These are phyloP conservation scores for Bathelium albidoporum DNA, from an alignment of 495 filamentous ascomycete genomes.

Conservation along the genomic window DNA sequence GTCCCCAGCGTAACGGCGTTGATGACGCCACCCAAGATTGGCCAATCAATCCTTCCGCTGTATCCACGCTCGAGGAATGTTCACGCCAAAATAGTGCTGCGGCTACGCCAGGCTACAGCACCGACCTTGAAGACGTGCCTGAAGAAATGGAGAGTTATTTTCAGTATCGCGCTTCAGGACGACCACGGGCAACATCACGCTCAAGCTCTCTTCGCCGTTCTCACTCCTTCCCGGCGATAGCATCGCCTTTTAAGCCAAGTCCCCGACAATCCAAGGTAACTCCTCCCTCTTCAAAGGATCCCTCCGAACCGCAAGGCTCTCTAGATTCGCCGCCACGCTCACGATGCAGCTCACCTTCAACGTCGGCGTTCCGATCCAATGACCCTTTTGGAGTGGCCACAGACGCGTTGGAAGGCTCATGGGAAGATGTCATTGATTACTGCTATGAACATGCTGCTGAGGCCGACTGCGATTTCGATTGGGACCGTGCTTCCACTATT, in stretches of 20 bases:
- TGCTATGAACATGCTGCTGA: conserved; percentile 88
- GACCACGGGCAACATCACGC: not conserved
- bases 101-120: conserved; percentile 30
- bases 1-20: not conserved
- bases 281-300: not conserved
- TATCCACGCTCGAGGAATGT: conserved; percentile 40
- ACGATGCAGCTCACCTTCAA: conserved; percentile 10
- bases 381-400: conserved; percentile 12
- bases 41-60: conserved; percentile 28
- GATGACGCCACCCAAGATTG: conserved; percentile 20
- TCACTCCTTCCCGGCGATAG: conserved; percentile 7
- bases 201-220: conserved; percentile 10
- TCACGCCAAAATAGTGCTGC: conserved; percentile 30
- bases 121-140: conserved; percentile 55
- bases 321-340: not conserved
- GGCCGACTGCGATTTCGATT: conserved; percentile 83
- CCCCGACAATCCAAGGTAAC: not conserved
- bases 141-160: conserved; percentile 55
- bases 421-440: conserved; percentile 94
- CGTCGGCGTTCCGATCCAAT: not conserved
- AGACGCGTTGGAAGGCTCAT: conserved; percentile 47
- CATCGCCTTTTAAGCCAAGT: not conserved
- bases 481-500: conserved; percentile 40
- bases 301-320: not conserved
- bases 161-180: conserved; percentile 13